Conservation (phyloP, 2,329 filamentous ascomycete species). For the Stachybotrys chartarum region DNA sequence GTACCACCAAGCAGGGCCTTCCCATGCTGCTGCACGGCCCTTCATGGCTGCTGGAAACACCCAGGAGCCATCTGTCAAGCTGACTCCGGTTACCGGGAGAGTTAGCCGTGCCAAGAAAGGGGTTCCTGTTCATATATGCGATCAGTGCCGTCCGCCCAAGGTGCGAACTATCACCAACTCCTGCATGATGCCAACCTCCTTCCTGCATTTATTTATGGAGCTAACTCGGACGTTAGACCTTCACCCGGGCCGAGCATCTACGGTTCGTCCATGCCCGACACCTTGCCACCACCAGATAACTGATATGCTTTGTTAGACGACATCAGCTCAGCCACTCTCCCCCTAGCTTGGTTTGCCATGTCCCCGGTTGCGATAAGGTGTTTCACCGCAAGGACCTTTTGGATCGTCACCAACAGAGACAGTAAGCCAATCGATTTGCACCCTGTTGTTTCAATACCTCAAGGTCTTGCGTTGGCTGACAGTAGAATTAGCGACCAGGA, state of each 20-base stretch:
- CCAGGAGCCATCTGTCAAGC: constrained; percentile 35
- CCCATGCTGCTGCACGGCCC: constrained; percentile 29
- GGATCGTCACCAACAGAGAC: constrained; percentile 43
- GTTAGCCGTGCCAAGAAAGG: constrained; percentile 54
- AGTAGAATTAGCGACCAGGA: constrained; percentile 12
- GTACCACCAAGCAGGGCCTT: constrained; percentile 16
- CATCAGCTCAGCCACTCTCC: constrained; percentile 54
- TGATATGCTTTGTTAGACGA: constrained; percentile 34
- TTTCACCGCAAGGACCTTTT: constrained; percentile 55
- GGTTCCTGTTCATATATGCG: constrained; percentile 48
- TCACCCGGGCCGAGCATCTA: constrained; percentile 55
- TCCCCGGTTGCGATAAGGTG: constrained; percentile 46
- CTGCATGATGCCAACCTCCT: not conserved
- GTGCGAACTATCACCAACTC: constrained; percentile 21
- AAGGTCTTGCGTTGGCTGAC: constrained; percentile 6
- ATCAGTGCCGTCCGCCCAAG: constrained; percentile 44
- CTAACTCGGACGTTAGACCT: constrained; percentile 35
- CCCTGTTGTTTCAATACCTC: not conserved
- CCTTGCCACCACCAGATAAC: constrained; percentile 4
- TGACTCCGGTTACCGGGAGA: constrained; percentile 49
- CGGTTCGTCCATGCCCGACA: constrained; percentile 33
- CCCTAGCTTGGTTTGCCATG: constrained; percentile 43
- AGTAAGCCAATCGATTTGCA: constrained; percentile 17
- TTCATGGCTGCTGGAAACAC: constrained; percentile 24
- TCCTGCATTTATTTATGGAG: constrained; percentile 1